Base-by-base conservation (phyloP, 2,329 filamentous ascomycete species). In the Pyrenochaeta sp. region DNA sequence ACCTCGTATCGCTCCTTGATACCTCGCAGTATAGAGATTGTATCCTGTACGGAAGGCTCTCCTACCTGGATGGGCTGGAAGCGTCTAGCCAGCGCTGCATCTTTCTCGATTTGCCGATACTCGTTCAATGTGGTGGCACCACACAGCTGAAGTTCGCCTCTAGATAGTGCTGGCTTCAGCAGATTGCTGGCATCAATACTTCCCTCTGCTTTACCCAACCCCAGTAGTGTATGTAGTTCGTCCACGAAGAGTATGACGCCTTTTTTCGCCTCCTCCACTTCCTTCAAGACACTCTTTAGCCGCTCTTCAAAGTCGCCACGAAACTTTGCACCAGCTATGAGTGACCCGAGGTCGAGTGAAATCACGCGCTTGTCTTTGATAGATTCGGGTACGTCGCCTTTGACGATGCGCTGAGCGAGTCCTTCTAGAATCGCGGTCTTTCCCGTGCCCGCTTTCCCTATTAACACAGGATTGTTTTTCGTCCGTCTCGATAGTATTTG, bases 1-100 rank as follows among this genome's bases (percentile, higher is more conserved):
- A 98, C 91, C 75, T 98, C 95, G 69, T 99, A 99, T 63, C 92
- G 91, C 70, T 98, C 93, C 72, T 98, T 98, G 80, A 99, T 97
- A 43, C 94, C 95, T 69, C 95, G 87, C 0, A 99, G 81, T 51
- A 99, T 98, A 45, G 92, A 97, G 57, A 99, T 93, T 0, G 95
- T 97, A 63, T 97, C 93, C 63, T 91, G 87, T 0, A 98, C 93
- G 0, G 87, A 89, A 0, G 95, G 95, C 68, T 99, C 95, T 55
- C 88, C 90, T n/a, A 99, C 92, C 31, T 92, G 77, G 51, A 99
- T 97, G 0, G 95, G 93, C 69, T 99, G 95, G 75, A 99, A 98
- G 54, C 95, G 86, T 63, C 95, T 84, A 7, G 95, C 95, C 17
- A 99, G 80, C 0, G 95, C 95, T 23, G 94, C 93, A 69, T 98